Base-by-base conservation (phyloP, 345 rosid species). In the Barbarea vulgaris region DNA sequence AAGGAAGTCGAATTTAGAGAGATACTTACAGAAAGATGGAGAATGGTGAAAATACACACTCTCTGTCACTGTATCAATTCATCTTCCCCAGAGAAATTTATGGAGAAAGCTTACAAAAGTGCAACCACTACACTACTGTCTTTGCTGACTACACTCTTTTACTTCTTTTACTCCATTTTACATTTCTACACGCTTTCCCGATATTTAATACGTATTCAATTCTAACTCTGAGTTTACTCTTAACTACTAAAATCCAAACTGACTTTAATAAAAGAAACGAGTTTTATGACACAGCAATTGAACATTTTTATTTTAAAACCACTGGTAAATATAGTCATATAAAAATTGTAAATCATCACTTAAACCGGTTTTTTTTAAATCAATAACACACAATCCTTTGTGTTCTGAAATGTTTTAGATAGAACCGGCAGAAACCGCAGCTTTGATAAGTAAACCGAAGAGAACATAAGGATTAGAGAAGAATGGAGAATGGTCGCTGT, bases 401-500 rank as follows among this genome's bases (percentile, higher is more conserved):
- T 6, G 7, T 50, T 52, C 39, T 53, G 7, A 17, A 24, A n/a
- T n/a, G 11, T 17, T 27, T 28, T 51, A 66, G 42, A 64, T 65
- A 37, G 37, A 77, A 46, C 77, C 85, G 8, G 62, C 39, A 9
- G 87, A 80, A 25, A 85, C 68, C 1, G 86, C 89, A 21, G 87
- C 88, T 79, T 94, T 84, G 50, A 91, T 63, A 24, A 94, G 91
- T 61, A 88, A 61, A 53, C 95, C 98, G 22, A 79, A 79, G 69
- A 94, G 93, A 70, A 66, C 31, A 69, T 87, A 85, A 2, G 97
- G 89, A 60, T 85, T 67, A 21, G 97, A 91, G 81, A 94, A 94
- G 58, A 86, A 86, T 3, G 98, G 97, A 76, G 90, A 87, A 77
- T 94, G 98, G 72, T 94, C 98, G 8, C 83, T 79, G 4, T 91